A percentile compares a stretch with the other conserved stretches of the same genome.
Evolutionary conservation across 129 eudicot species (phyloP).

Genomic region (Saposhnikovia divaricata): DNA sequence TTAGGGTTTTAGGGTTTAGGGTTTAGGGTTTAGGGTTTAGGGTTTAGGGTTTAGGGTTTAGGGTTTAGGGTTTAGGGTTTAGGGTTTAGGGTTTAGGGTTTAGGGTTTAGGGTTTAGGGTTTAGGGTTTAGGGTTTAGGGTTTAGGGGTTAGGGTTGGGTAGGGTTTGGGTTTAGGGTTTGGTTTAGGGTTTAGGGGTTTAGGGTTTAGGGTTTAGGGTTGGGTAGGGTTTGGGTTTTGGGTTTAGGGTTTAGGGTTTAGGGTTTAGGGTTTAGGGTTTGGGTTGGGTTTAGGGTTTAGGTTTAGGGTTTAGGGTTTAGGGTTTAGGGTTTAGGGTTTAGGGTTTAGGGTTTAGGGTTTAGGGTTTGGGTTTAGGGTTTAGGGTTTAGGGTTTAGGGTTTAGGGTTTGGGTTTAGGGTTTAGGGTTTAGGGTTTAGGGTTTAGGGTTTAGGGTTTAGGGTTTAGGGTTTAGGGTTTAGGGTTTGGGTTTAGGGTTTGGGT

Average conservation of each 20-base stretch:
- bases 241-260: neutral
- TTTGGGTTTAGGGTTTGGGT: neutral
- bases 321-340: neutral
- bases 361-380: neutral
- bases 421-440: neutral
- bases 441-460: neutral
- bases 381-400: neutral
- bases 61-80: neutral
- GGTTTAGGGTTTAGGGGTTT: neutral
- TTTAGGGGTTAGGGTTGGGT: neutral
- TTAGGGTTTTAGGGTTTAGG: neutral
- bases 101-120: neutral
- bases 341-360: too few species aligned
- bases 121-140: neutral
- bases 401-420: neutral
- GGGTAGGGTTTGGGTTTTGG: neutral
- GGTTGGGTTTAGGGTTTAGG: neutral
- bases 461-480: neutral
- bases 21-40: neutral
- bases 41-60: neutral
- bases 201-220: neutral
- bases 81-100: neutral
- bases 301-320: neutral
- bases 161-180: too few species aligned
- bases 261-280: neutral